Evolutionary conservation across 805 yeast species (phyloP).

Genomic region (Cyberlindnera mrakii): DNA sequence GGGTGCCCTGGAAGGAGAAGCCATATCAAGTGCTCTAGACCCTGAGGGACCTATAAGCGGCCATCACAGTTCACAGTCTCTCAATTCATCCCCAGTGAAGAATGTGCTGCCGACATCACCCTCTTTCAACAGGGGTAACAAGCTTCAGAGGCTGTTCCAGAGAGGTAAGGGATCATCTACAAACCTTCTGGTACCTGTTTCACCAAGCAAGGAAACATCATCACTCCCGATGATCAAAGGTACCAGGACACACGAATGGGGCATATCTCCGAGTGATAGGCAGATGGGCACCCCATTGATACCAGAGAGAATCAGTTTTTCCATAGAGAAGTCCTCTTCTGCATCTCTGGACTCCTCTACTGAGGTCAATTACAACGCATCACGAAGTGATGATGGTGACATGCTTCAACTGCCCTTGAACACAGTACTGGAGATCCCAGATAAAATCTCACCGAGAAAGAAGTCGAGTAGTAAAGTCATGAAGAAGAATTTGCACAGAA

Average conservation of each 20-base stretch:
- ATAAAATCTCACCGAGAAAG: conserved; percentile 1
- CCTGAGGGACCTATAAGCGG: not conserved
- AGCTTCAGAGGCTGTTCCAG: conserved; percentile 21
- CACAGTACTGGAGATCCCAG: conserved; percentile 19
- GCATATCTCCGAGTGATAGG: conserved; percentile 14
- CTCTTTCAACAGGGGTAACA: conserved; percentile 8
- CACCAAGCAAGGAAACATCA: conserved; percentile 9
- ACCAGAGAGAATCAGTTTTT: conserved; percentile 2
- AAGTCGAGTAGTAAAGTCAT: not conserved
- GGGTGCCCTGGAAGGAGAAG: conserved; percentile 7
- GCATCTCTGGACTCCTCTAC: conserved; percentile 4
- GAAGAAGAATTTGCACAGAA: conserved; percentile 18
- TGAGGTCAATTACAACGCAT: conserved; percentile 1
- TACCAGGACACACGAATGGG: conserved; percentile 47
- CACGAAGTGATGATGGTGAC: conserved; percentile 3
- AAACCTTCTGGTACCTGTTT: conserved; percentile 8
- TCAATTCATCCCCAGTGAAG: conserved; percentile 6
- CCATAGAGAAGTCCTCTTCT: conserved; percentile 2
- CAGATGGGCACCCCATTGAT: not conserved
- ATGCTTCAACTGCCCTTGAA: conserved; percentile 12
- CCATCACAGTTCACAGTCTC: not conserved
- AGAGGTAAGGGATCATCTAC: conserved; percentile 17
- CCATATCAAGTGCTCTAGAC: not conserved
- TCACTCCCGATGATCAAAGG: conserved; percentile 36
- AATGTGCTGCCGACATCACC: conserved; percentile 6